phyloP scores from a whole-genome alignment of 176 grass and related monocot genomes.

The Elymus sibiricus region DNA sequence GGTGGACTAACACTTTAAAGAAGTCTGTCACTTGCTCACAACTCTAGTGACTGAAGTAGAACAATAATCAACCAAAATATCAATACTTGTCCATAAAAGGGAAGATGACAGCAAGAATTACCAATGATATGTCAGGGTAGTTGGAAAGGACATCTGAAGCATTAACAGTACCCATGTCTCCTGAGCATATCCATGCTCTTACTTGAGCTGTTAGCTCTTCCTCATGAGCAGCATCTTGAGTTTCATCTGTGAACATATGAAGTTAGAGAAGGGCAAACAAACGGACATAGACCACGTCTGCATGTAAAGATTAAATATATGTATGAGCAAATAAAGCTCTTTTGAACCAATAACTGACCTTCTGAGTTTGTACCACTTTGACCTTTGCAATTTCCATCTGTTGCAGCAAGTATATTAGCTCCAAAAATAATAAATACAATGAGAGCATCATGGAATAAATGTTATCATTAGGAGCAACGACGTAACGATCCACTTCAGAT shows the following conservation, averaged over 20 bases:
- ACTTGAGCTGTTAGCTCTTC: conserved; percentile 66
- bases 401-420: conserved; percentile 29
- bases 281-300: neutral
- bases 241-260: conserved; percentile 66
- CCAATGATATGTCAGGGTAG: conserved; percentile 77
- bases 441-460: conserved; percentile 18
- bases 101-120: conserved; percentile 25
- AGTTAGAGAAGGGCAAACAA: conserved; percentile 10
- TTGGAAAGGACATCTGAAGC: conserved; percentile 74
- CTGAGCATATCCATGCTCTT: conserved; percentile 75
- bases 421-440: conserved; percentile 23
- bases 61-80: conserved; percentile 1
- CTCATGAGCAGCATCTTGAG: conserved; percentile 83
- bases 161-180: conserved; percentile 42
- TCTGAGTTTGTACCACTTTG: conserved; percentile 68
- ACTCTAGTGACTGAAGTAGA: neutral
- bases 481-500: conserved; percentile 63
- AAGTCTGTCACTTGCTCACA: neutral
- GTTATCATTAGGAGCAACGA: conserved; percentile 86
- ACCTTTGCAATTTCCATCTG: conserved; percentile 53
- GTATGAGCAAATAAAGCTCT: conserved; percentile 10
- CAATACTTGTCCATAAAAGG: conserved; percentile 9
- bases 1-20: neutral
- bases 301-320: conserved; percentile 4
- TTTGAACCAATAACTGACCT: conserved; percentile 45